Conservation (phyloP, 2,329 filamentous ascomycete species). For the Penicillium sp. region DNA sequence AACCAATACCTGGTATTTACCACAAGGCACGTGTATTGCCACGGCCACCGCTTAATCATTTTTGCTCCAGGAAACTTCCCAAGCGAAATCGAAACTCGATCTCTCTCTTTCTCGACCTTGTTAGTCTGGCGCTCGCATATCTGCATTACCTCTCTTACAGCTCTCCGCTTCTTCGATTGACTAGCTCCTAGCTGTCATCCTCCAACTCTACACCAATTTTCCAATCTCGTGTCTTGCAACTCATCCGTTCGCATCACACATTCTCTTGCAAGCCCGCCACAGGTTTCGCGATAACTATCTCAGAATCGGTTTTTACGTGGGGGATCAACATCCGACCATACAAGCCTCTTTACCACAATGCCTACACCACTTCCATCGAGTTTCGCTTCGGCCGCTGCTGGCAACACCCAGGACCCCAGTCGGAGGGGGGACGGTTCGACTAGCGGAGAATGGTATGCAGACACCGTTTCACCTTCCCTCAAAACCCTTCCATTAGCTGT, state of each 20-base stretch:
- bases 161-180: constrained; percentile 22
- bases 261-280: constrained; percentile 23
- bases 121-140: constrained; percentile 34
- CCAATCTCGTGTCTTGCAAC: constrained; percentile 25
- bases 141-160: constrained; percentile 23
- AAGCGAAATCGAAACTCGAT: constrained; percentile 32
- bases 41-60: constrained; percentile 33
- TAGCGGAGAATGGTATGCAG: constrained; percentile 70
- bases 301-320: constrained; percentile 24
- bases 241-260: constrained; percentile 27
- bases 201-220: constrained; percentile 12
- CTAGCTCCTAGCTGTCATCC: constrained; percentile 22
- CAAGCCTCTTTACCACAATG: constrained; percentile 49
- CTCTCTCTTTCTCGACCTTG: constrained; percentile 34
- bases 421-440: constrained; percentile 55
- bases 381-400: constrained; percentile 80
- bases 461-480: constrained; percentile 6
- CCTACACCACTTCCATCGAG: constrained; percentile 76
- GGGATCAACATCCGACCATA: constrained; percentile 26
- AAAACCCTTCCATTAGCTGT: not conserved
- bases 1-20: constrained; percentile 23
- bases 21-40: constrained; percentile 25
- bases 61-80: constrained; percentile 30
- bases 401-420: constrained; percentile 65
- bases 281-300: constrained; percentile 27